Evolutionary conservation across 2,329 filamentous ascomycete species (phyloP), one percentile per base, ranked within the genome.

Genomic region (Penicillium sp.): DNA sequence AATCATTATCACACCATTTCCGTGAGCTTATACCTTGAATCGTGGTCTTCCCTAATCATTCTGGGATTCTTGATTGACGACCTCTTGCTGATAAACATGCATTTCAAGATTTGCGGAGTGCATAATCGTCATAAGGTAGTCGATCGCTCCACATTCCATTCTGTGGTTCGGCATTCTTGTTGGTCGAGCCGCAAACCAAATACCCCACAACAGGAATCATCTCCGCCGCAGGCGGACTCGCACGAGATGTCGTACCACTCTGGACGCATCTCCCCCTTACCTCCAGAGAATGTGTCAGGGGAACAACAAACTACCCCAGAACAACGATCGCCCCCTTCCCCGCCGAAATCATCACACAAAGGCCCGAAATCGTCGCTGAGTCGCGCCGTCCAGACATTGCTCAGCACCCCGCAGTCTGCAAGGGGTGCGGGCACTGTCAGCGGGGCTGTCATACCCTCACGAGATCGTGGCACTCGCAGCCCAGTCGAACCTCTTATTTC

Each of bases 241-340:
- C 61, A 58, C 58, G 64, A 53, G 58, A 72, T 71, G 67, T 63
- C 64, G 57, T 62, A 61, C 59, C 65, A 66, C 61, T 58, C 65
- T 54, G 62, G 58, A 53, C 56, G 59, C 54, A 63, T 60, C 45
- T 72, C 69, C 59, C 69, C 69, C 51, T 91, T 91, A 88, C 92
- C 89, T 69, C 85, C 93, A 69, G 90, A 92, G 76, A 85, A 88
- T 49, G 85, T 88, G 63, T 81, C 92, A 62, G 90, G 92, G 70
- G 88, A 92, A 78, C 31, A 51, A 29, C 23, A 16, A n/a, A 54
- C 50, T 39, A 23, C n/a, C 27, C 44, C 48, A 10, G 27, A 31
- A n/a, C 21, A 25, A 44, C 58, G 23, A 27, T 45, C 57, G 9
- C 26, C 54, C 10, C 29, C 53, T 19, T 42, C 53, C 25, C 27